Evolutionary conservation across 495 filamentous ascomycete species (phyloP), one percentile per base, ranked within the genome.

Genomic region (Penicillium taxi): DNA sequence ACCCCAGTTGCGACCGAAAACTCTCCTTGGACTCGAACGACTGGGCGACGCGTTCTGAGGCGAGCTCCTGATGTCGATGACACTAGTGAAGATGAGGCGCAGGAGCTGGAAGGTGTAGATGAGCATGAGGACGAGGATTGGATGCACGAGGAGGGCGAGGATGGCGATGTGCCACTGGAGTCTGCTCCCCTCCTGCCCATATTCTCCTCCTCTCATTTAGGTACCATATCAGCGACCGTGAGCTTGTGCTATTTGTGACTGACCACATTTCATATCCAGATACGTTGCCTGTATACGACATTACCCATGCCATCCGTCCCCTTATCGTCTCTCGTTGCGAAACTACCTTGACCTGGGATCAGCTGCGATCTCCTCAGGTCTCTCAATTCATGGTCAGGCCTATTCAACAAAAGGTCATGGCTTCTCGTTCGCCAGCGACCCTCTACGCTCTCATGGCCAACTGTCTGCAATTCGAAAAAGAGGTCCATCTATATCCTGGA

Each of bases 361-460:
- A 96, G 59, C 67, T 96, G 42, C 76, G 89, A 32, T 93, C 89
- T 7, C 90, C 89, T 5, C 90, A 96, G 55, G 82, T 96, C 22
- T 94, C 86, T 11, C 87, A 93, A 58, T 96, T 96, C 55, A 70
- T 96, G 15, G 73, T 95, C 48, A 96, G 94, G 65, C 90, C 90
- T 2, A 80, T 83, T 23, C 86, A 87, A 57, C 84, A 88, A 44
- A 81, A 87, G 48, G 84, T 94, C 24, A 75, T 77, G 35, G 70
- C 70, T 15, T 76, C 81, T 13, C 84, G 93, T 58, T 86, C 82
- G 9, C 77, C 82, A 26, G 90, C 82, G 8, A 91, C 86, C 2
- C 55, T 95, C 22, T 96, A 93, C 61, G 84, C 86, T 3, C 60
- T 96, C 42, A 80, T 95, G 73, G 86, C 86, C 15, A 96, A 96